These are phyloP conservation scores for Pestalotiopsis sp. DNA, from an alignment of 2,329 filamentous ascomycete species.

Conservation along the genomic window DNA sequence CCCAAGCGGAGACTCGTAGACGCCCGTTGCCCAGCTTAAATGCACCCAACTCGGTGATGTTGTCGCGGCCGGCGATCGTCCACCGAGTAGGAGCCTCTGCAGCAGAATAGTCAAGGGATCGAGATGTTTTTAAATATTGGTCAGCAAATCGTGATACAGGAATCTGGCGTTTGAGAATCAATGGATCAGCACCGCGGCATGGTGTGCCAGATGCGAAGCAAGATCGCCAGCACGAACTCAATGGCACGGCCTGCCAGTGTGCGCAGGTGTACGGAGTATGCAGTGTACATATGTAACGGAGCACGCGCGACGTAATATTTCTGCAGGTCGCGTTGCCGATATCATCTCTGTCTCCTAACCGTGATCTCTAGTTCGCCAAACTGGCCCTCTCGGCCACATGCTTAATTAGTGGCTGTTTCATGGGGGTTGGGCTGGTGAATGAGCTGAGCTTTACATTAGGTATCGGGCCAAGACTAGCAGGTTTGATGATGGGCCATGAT, in stretches of 20 bases:
- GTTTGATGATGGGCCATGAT: neutral
- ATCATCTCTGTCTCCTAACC: neutral
- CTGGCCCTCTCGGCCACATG: neutral
- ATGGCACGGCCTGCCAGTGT: neutral
- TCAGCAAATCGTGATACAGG: neutral
- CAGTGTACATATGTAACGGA: neutral
- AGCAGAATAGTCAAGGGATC: neutral
- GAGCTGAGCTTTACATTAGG: neutral
- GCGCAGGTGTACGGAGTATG: neutral
- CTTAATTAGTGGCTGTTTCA: neutral
- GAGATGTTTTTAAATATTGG: neutral
- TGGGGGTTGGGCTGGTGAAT: neutral
- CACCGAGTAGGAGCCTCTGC: neutral
- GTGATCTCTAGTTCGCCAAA: neutral
- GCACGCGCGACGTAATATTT: neutral
- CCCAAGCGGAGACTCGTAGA: neutral
- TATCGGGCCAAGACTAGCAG: neutral
- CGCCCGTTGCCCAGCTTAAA: neutral
- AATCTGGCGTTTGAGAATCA: neutral
- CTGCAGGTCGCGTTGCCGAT: neutral
- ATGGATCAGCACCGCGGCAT: neutral
- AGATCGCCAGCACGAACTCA: neutral
- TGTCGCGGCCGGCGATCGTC: neutral
- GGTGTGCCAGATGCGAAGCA: neutral
- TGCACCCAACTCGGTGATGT: neutral